Evolutionary conservation across 129 eudicot genomes (phyloP), one percentile per base, ranked within the genome.

Genomic region (Arctium minus): DNA sequence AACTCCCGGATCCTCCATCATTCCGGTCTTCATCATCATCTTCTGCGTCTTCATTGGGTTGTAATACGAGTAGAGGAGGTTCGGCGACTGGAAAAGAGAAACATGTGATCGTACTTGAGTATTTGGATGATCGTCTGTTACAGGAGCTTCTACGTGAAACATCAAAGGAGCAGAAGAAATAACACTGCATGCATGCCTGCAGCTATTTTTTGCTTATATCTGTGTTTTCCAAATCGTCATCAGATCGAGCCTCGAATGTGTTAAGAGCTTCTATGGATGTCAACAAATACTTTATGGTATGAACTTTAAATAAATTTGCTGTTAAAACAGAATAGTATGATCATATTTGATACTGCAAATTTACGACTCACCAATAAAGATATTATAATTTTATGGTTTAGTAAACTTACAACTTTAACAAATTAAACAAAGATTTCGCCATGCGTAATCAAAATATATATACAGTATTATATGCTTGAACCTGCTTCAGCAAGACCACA

Each of bases 111-210:
- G 96, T 92, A 77, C 73, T 94, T 9, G 96, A 90, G 90, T 94
- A 76, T 77, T 79, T 89, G 76, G 97, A 92, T 40, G 88, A 94
- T 70, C 90, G 94, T 71, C 82, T 94, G 38, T 74, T 94, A 80
- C 91, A 94, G 78, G 91, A 94, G 37, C 94, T 94, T 84, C 98
- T 94, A 83, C 84, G 75, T 60, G 89, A 86, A 29, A 85, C 92
- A 6, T 81, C 87, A 35, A 78, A 80, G 27, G 87, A 91, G 72
- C 82, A 84, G 60, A 87, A 83, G 30, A 83, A 83, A 39, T 83
- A 74, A 33, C 1, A 5, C 27, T 56, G 7, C 27, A 13, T 4
- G 15, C 60, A 15, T 56, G 29, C 36, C 36, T 33, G 2, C 3
- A 60, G 65, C 29, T 5, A n/a, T 17, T 60, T 60, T 60, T 60